phyloP scores from a whole-genome alignment of 768 basidiomycete genomes.

The Mrakia hoshinonis region DNA sequence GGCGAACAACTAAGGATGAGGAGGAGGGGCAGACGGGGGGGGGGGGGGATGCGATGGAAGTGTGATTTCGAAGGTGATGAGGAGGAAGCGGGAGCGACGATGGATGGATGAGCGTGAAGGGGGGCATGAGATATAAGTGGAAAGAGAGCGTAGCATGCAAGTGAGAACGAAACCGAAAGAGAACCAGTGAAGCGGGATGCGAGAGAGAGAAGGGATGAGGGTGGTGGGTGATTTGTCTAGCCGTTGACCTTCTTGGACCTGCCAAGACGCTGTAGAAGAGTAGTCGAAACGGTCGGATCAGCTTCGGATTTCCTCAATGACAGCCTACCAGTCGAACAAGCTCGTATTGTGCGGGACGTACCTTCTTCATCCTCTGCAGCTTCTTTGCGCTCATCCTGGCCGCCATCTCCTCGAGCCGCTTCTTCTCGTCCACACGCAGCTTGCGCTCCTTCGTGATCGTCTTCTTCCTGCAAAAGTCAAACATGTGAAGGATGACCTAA shows the following conservation, averaged over 20 bases:
- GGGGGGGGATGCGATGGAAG: too few relatives aligned
- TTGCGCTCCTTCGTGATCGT: slow-evolving; percentile 26
- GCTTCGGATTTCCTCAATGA: too few relatives aligned
- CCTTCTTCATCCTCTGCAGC: slow-evolving; percentile 30
- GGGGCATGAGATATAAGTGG: slow-evolving; percentile 8
- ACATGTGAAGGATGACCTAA: not conserved
- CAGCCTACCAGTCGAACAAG: too few relatives aligned
- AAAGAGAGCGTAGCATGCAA: not conserved
- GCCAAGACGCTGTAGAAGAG: slow-evolving; percentile 21
- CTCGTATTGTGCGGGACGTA: not conserved
- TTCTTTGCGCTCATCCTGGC: slow-evolving; percentile 29
- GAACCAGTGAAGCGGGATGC: not conserved
- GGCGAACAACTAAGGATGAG: too few relatives aligned
- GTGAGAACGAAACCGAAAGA: not conserved
- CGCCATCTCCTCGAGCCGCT: slow-evolving; percentile 27
- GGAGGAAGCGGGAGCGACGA: too few relatives aligned
- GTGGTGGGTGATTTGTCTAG: slow-evolving; percentile 3
- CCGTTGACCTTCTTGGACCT: slow-evolving; percentile 30
- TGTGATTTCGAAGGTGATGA: too few relatives aligned
- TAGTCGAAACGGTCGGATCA: not conserved
- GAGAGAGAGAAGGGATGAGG: not conserved
- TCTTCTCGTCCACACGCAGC: slow-evolving; percentile 28
- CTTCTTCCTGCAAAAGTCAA: slow-evolving; percentile 24
- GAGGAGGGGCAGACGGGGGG: not conserved
- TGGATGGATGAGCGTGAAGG: not conserved